Evolutionary conservation across 1,284 basidiomycete species (phyloP), one percentile per base, ranked within the genome.

Genomic region (Xerocomus cyaneibrunnescens): DNA sequence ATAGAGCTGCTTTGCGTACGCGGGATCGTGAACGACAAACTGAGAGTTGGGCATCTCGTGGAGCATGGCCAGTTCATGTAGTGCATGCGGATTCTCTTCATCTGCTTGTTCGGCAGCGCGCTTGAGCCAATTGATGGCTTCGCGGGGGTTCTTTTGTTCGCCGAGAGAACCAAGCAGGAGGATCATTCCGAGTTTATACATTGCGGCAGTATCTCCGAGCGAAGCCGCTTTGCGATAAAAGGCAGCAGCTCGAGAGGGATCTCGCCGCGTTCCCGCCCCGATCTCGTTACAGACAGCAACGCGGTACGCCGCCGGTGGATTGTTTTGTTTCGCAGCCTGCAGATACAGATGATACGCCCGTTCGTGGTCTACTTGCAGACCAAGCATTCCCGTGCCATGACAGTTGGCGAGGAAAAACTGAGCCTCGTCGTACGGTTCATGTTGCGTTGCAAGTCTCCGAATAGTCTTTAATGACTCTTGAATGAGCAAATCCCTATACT

Each of bases 261-360:
- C 96, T 54, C 87, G 81, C 58, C 89, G 81, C 2, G 97, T 99
- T n/a, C 97, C 97, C 1, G 94, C 95, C n/a, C 97, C 97, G 52
- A 99, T 92, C 72, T 99, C 97, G 72, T 98, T 98, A 72, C 97
- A 99, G 5, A 99, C 96, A 4, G 95, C 97, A 28, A 98, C 95
- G 40, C 97, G 90, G 68, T 99, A 99, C 27, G 91, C 94, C 21
- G 94, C 95, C 0, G 94, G 85, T 0, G 97, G 84, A 66, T 99
- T 94, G 67, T 98, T 97, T 72, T 98, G 92, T 73, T 98, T 99
- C 34, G 91, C 91, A 5, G 96, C 96, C 74, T 98, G 95, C 30
- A 99, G 80, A 66, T 98, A 99, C n/a, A 99, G 79, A 69, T 97
- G 94, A 72, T 98, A 99, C 0, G 96, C 96, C 64, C 94, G 90